phyloP scores from a whole-genome alignment of 305 asterid genomes.

The Nicotiana rustica region DNA sequence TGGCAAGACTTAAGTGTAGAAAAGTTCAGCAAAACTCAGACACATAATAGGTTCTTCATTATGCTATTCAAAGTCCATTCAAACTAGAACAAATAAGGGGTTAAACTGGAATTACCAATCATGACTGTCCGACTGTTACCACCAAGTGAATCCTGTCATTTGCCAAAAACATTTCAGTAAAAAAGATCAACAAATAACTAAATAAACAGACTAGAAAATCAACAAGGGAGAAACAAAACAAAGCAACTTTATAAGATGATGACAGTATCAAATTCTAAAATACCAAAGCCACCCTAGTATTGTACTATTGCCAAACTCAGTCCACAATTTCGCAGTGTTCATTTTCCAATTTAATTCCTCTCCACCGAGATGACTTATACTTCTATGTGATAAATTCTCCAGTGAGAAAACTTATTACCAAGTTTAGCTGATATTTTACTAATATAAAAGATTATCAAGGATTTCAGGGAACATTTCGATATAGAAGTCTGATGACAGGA shows the following conservation, averaged over 20 bases:
- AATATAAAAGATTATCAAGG: neutral
- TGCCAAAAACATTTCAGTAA: constrained; percentile 30
- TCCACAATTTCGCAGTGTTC: constrained; percentile 10
- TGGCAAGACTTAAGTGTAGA: neutral
- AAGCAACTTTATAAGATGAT: neutral
- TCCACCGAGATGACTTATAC: neutral
- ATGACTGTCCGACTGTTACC: constrained; percentile 99
- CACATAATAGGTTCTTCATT: too few species aligned
- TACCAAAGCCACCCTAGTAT: too few species aligned
- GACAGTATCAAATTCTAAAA: neutral
- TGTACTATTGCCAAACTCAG: neutral
- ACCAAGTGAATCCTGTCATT: constrained; percentile 96
- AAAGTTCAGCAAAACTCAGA: neutral
- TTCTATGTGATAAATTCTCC: constrained; percentile 2
- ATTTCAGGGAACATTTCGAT: neutral
- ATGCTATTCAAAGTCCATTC: neutral
- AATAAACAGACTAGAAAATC: constrained; percentile 22
- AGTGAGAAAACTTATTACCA: neutral
- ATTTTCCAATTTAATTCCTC: neutral
- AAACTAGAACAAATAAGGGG: constrained; percentile 26
- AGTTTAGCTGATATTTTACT: neutral
- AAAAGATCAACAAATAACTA: constrained; percentile 23
- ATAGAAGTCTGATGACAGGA: neutral
- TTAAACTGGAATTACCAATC: constrained; percentile 69
- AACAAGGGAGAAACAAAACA: constrained; percentile 29